phyloP scores from a whole-genome alignment of 768 basidiomycete species.

The Lactarius hengduanensis region DNA sequence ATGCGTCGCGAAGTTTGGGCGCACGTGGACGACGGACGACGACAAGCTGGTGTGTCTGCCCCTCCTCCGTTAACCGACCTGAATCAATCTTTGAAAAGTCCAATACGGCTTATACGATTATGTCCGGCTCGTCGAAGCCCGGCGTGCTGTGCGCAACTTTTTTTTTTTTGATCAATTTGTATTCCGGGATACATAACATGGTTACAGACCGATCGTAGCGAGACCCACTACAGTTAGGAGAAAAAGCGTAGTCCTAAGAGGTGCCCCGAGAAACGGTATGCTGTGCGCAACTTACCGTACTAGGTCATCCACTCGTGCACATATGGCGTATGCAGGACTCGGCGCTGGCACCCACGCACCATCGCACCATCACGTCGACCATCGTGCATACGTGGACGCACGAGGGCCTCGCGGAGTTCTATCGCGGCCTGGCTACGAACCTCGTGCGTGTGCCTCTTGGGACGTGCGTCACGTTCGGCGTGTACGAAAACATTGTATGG shows the following conservation, averaged over 20 bases:
- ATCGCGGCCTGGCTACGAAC: constrained; percentile 93
- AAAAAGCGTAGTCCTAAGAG: too few species aligned
- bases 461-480: constrained; percentile 97
- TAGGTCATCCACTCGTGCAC: constrained; percentile 94
- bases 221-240: too few species aligned
- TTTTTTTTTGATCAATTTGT: too few species aligned
- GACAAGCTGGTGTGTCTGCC: constrained; percentile 58
- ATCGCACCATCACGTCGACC: constrained; percentile 81
- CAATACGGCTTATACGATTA: constrained; percentile 85
- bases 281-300: constrained; percentile 77
- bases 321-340: constrained; percentile 64
- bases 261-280: too few species aligned
- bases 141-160: constrained; percentile 59
- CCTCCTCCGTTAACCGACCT: too few species aligned
- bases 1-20: constrained; percentile 58
- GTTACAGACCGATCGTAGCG: too few species aligned
- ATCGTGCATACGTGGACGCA: constrained; percentile 76
- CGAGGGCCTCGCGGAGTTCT: constrained; percentile 85
- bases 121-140: constrained; percentile 90
- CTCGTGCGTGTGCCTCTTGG: constrained; percentile 93
- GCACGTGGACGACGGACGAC: constrained; percentile 63
- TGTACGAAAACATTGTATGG: constrained; percentile 93
- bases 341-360: constrained; percentile 37
- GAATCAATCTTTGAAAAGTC: constrained; percentile 50
- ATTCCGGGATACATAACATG: too few species aligned